These are phyloP conservation scores for Wickerhamiella brachini DNA, from an alignment of 805 yeast species.

Conservation along the genomic window DNA sequence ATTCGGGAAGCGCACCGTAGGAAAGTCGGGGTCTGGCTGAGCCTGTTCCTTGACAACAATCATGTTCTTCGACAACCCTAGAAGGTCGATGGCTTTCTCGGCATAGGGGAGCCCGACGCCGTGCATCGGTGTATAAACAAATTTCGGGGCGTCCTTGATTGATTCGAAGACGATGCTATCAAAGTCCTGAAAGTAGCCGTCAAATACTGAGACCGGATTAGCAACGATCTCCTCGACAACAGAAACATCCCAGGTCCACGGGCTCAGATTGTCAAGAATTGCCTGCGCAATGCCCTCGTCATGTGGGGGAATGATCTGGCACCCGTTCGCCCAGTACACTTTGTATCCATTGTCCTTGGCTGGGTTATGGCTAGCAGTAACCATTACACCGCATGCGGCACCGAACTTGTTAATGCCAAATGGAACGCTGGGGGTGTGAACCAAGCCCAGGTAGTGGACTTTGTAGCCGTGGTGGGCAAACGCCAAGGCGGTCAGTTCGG, in stretches of 20 bases:
- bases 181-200: conserved; percentile 2
- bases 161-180: not conserved
- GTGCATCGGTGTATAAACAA: conserved; percentile 89
- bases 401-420: conserved; percentile 51
- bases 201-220: not conserved
- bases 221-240: not conserved
- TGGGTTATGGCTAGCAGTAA: conserved; percentile 34
- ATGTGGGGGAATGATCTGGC: conserved; percentile 91
- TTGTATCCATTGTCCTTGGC: conserved; percentile 76
- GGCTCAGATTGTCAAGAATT: conserved; percentile 47
- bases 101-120: conserved; percentile 76
- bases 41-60: conserved; percentile 49
- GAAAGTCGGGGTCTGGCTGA: conserved; percentile 69
- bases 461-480: conserved; percentile 55
- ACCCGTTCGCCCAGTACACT: conserved; percentile 86
- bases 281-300: conserved; percentile 56
- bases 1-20: conserved; percentile 81
- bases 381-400: conserved; percentile 80
- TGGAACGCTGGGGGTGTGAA: conserved; percentile 91
- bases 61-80: conserved; percentile 26
- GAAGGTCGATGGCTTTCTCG: conserved; percentile 26
- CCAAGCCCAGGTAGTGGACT: conserved; percentile 36
- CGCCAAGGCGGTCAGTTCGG: conserved; percentile 61
- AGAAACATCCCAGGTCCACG: conserved; percentile 39
- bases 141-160: conserved; percentile 15